A percentile compares a stretch with the other conserved stretches of the same genome.
phyloP scores from a whole-genome alignment of 23 red algal genomes.

The Gracilaria gracilis region DNA sequence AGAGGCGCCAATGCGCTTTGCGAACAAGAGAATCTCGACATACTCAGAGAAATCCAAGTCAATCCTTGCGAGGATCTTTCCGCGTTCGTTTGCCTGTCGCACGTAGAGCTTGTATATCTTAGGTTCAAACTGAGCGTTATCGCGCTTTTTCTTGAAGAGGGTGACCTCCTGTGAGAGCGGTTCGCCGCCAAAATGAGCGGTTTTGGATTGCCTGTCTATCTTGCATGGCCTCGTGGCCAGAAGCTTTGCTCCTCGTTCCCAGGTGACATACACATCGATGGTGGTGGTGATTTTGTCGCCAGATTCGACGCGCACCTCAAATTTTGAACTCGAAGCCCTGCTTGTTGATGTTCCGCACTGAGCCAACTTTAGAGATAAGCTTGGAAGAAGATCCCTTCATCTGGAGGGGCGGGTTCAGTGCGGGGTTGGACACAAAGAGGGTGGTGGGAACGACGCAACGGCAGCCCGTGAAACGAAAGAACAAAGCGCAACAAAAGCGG shows the following conservation, averaged over 20 bases:
- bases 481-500: not conserved
- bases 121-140: conserved; percentile 46
- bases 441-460: not conserved
- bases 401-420: no score
- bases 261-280: conserved; percentile 47
- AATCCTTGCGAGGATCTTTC: conserved; percentile 72
- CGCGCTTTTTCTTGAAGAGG: conserved; percentile 75
- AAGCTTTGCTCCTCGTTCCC: conserved; percentile 66
- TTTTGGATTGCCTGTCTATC: conserved; percentile 55
- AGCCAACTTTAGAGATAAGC: conserved; percentile 77
- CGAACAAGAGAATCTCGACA: conserved; percentile 58
- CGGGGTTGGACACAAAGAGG: not conserved
- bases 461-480: not conserved
- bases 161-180: conserved; percentile 63
- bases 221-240: conserved; percentile 43
- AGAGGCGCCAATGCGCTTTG: conserved; percentile 63
- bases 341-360: conserved; percentile 74
- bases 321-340: conserved; percentile 48
- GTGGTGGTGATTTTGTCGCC: conserved; percentile 61
- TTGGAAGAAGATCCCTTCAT: conserved; percentile 78
- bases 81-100: conserved; percentile 28
- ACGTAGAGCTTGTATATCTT: conserved; percentile 72
- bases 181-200: conserved; percentile 51
- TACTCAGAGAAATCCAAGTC: conserved; percentile 73
- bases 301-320: conserved; percentile 62